Evolutionary conservation across 805 yeast genomes (phyloP), one percentile per base, ranked within the genome.

Genomic region (Metschnikowia santaceciliae): DNA sequence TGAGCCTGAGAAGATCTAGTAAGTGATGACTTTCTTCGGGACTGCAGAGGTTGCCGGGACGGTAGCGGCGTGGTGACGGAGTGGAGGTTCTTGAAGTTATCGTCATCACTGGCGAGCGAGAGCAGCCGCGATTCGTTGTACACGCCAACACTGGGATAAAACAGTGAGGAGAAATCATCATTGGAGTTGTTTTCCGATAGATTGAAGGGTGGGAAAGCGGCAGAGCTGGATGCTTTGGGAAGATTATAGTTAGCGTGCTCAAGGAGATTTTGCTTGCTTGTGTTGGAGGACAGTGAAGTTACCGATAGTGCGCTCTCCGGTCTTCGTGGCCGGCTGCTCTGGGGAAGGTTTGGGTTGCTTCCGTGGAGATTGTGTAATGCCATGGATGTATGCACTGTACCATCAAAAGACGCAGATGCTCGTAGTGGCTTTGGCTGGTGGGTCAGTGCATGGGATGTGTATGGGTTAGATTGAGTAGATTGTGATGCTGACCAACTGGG

Each of bases 251-350:
- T 48, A 8, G 53, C 39, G 13, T 54, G 19, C 33, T 58, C 61
- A 20, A 58, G 44, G 10, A 51, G 36, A 33, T 57, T 57, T 19
- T 52, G 55, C 34, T 51, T 53, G 46, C 56, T 53, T 10, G 61
- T 55, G 33, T 56, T 62, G 39, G 76, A 71, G 6, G 74, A 67
- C 46, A 67, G 70, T 1, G 76, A 72, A 6, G 74, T 62, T 4
- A 71, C 58, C 6, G 76, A 72, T 48, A 72, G 53, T 19, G 69
- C 75, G 50, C 75, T 69, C 52, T 72, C 75, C 3, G 78, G 76
- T 32, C 77, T 50, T 38, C 63, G 58, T 2, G 72, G 72, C 20
- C 72, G 62, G 42, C 59, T 55, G 34, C 8, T 23, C 43, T 40
- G 43, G n/a, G 34, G 15, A 20, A 50, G 20, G 54, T 44, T 32